Percentiles rank a stretch among this genome's conserved stretches.
Evolutionary conservation across 345 rosid species (phyloP).

Genomic region (Salix viminalis): DNA sequence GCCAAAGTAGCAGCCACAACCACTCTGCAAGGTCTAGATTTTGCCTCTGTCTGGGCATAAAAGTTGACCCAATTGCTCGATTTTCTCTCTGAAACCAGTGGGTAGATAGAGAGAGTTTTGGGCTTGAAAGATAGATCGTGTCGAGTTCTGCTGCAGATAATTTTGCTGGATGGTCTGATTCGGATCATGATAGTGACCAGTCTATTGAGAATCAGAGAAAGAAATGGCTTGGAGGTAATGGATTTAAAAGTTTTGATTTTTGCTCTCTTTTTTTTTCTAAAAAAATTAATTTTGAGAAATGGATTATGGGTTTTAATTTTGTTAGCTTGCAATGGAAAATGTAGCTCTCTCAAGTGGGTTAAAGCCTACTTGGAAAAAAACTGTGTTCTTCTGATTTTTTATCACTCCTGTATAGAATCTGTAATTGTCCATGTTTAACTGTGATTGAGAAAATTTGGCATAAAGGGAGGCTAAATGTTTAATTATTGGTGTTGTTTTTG

Average conservation of each 20-base stretch:
- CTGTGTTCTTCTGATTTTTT: not conserved
- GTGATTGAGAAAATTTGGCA: not conserved
- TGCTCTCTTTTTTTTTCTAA: not conserved
- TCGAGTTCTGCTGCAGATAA: constrained; percentile 36
- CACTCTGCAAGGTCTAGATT: no score
- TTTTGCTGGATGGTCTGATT: constrained; percentile 70
- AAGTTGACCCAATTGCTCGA: no score
- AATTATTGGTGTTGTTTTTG: not conserved
- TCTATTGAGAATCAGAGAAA: constrained; percentile 43
- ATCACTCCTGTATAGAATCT: not conserved
- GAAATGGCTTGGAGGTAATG: constrained; percentile 21
- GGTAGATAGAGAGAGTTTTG: no score
- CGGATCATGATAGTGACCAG: constrained; percentile 33
- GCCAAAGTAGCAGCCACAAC: no score
- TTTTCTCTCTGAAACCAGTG: no score
- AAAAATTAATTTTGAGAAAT: not conserved
- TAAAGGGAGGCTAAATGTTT: not conserved
- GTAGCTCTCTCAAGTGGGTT: not conserved
- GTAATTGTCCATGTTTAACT: not conserved
- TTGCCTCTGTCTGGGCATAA: no score
- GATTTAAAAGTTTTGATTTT: not conserved
- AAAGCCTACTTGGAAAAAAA: not conserved
- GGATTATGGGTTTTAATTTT: not conserved
- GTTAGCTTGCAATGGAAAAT: not conserved
- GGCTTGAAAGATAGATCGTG: constrained; percentile 7